Base-by-base conservation (phyloP, 2,329 filamentous ascomycete genomes). In the Talaromyces verruculosus region DNA sequence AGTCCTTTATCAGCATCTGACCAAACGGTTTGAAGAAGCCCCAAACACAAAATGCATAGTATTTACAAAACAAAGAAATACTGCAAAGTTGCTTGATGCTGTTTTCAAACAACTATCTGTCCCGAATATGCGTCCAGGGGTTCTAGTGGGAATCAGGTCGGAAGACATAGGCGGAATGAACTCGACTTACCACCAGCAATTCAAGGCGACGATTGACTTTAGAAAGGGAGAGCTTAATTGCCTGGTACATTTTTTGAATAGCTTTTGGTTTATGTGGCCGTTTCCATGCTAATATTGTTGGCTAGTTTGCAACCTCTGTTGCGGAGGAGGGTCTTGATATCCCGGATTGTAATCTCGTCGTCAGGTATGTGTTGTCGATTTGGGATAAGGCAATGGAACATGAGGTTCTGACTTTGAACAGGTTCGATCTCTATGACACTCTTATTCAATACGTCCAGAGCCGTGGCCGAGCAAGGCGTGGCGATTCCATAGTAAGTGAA, bases 391-490 rank as follows among this genome's bases (percentile, higher is more conserved):
- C 17, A 10, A 10, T 37, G 51, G 8, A 63, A 19, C n/a, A 5
- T 10, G 30, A n/a, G 2, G 1, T 1, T 28, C 41, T 58, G 2
- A 64, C 17, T 22, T 15, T 17, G 15, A 57, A 6, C 55, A 80
- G 93, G 1, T 99, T 97, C 72, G 92, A 98, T 74, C 84, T 96
- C 2, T 97, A 93, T 77, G 84, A 85, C 11, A 97, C 94, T 0
- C 88, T 97, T 77, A 98, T 98, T 62, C 91, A 96, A 73, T 98
- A 97, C 74, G 89, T 98, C 22, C 95, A 99, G 76, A 97, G 93
- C 15, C 87, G 92, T 68, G 95, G 95, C 0, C 87, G 95, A 63
- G 95, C 95, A 13, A 86, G 95, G 45, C 90, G 92, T 72, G 77
- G 80, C 0, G 85, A 89, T 64, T 98, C 95, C 0, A 88, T 86